Percentiles rank a stretch among this genome's conserved stretches.
Evolutionary conservation across 768 basidiomycete species (phyloP).

Genomic region (Termitomyces sp.): DNA sequence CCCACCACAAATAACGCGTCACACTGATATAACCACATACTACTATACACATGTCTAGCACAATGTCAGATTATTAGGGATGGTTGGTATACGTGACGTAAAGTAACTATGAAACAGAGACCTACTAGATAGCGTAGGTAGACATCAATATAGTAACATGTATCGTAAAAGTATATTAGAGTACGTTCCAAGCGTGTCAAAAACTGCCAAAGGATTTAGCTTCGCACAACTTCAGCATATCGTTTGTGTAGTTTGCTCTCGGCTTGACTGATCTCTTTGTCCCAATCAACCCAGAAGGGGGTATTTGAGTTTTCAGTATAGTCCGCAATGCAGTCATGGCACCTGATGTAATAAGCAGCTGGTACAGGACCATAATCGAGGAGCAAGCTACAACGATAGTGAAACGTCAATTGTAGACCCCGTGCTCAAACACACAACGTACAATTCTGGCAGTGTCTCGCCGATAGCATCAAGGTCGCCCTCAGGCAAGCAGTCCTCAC

Average conservation of each 20-base stretch:
- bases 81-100: neutral
- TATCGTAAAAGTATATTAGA: neutral
- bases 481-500: conserved; percentile 54
- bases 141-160: no score
- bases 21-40: no score
- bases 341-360: conserved; percentile 44
- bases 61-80: neutral
- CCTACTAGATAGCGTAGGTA: no score
- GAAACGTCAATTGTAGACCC: neutral
- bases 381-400: conserved; percentile 24
- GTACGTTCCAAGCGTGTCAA: neutral
- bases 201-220: neutral
- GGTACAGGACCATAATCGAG: conserved; percentile 31
- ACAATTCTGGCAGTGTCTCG: conserved; percentile 56
- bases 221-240: neutral
- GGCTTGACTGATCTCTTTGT: conserved; percentile 31
- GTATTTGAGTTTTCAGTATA: conserved; percentile 27
- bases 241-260: conserved; percentile 25
- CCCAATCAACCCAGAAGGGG: conserved; percentile 34
- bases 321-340: conserved; percentile 40
- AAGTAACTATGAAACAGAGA: neutral
- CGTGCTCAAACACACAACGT: conserved; percentile 15
- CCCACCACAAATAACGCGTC: neutral
- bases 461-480: conserved; percentile 49
- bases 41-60: neutral